phyloP scores from a whole-genome alignment of 2,329 filamentous ascomycete species.

The Escovopsis sp. region DNA sequence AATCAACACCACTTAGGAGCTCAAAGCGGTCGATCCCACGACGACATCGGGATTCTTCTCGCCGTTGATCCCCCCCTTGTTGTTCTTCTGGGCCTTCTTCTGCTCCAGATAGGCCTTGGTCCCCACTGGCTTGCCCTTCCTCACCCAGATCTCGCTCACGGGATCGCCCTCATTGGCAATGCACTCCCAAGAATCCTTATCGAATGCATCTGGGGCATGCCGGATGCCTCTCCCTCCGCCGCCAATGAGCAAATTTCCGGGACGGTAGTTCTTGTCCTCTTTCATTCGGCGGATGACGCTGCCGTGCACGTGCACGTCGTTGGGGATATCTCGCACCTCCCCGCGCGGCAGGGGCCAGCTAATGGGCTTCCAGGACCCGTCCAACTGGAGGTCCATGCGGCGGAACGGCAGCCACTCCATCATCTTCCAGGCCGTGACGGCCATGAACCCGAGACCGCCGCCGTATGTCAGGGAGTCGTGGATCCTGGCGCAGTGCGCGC shows the following conservation, averaged over 20 bases:
- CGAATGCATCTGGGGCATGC: constrained; percentile 42
- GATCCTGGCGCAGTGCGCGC: constrained; percentile 39
- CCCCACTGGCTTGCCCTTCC: constrained; percentile 8
- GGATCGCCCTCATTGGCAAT: constrained; percentile 49
- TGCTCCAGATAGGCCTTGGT: neutral
- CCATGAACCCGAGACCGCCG: constrained; percentile 38
- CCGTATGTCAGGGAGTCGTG: constrained; percentile 59
- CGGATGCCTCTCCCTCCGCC: constrained; percentile 59
- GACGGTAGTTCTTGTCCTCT: constrained; percentile 48
- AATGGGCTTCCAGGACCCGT: constrained; percentile 68
- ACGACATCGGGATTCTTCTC: neutral
- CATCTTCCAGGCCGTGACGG: constrained; percentile 55
- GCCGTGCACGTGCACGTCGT: constrained; percentile 54
- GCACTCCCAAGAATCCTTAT: constrained; percentile 60
- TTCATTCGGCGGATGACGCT: constrained; percentile 62
- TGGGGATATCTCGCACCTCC: constrained; percentile 62
- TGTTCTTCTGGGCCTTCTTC: constrained; percentile 2
- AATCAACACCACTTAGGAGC: no score
- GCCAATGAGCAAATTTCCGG: constrained; percentile 67
- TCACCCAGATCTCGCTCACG: constrained; percentile 54
- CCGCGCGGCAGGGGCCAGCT: constrained; percentile 66
- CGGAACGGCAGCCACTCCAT: constrained; percentile 76
- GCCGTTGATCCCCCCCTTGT: neutral
- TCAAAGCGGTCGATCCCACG: no score
- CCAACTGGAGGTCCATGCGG: constrained; percentile 59